These are phyloP conservation scores for Yamadazyma songkhlaensis DNA, from an alignment of 1,139 yeast species.

Conservation along the genomic window DNA sequence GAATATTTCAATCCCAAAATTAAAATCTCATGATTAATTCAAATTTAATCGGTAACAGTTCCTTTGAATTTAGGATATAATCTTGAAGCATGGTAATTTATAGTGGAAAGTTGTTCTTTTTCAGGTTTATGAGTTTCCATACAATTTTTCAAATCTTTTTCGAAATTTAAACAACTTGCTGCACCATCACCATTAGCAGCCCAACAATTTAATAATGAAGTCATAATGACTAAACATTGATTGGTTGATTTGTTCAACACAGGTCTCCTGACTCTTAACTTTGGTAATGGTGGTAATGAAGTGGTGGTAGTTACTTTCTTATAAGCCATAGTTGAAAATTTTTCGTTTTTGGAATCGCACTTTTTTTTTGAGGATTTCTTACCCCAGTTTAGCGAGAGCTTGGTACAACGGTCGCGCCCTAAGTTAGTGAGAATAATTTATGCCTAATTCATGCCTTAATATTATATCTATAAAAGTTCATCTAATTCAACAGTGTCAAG, in stretches of 20 bases:
- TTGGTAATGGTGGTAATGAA: constrained; percentile 69
- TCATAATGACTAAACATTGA: constrained; percentile 79
- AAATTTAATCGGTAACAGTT: constrained; percentile 58
- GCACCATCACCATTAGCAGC: constrained; percentile 91
- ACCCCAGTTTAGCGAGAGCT: too few relatives aligned
- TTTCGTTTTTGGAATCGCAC: constrained; percentile 4
- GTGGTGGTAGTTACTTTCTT: constrained; percentile 28
- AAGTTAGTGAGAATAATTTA: too few relatives aligned
- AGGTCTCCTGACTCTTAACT: constrained; percentile 69
- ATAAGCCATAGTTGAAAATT: constrained; percentile 21
- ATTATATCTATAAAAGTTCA: constrained; percentile 2
- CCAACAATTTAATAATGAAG: constrained; percentile 90
- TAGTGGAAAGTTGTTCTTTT: constrained; percentile 47
- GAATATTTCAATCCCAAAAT: not conserved
- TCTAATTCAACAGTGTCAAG: constrained; percentile 4
- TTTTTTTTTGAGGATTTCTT: not conserved
- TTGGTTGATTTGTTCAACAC: constrained; percentile 56
- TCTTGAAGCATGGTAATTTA: constrained; percentile 83
- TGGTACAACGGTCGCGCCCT: not conserved
- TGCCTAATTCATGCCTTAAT: not conserved
- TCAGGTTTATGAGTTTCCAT: constrained; percentile 48
- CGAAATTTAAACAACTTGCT: constrained; percentile 60
- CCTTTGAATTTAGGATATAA: constrained; percentile 77
- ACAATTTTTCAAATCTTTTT: constrained; percentile 46
- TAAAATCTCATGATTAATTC: too few relatives aligned